A percentile compares a stretch with the other conserved stretches of the same genome.
phyloP scores from a whole-genome alignment of 345 rosid genomes.

The Brassica rapa region DNA sequence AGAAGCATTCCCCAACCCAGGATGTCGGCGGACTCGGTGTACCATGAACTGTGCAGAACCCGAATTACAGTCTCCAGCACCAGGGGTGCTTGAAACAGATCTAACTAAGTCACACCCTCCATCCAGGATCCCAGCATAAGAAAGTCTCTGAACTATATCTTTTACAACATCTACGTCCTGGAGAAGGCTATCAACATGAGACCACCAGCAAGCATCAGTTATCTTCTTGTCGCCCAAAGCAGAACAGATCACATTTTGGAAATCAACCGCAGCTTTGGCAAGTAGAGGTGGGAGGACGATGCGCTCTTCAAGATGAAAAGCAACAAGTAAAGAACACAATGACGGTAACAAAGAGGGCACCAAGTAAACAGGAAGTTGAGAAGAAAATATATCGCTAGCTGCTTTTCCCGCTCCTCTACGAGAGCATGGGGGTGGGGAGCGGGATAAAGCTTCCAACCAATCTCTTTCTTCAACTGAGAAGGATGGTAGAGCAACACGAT shows the following conservation, averaged over 20 bases:
- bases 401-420: constrained; percentile 95
- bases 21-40: constrained; percentile 31
- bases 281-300: constrained; percentile 77
- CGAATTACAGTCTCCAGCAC: constrained; percentile 34
- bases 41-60: constrained; percentile 41
- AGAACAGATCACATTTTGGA: constrained; percentile 62
- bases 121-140: constrained; percentile 55
- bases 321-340: constrained; percentile 66
- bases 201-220: constrained; percentile 63
- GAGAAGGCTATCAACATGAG: constrained; percentile 57
- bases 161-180: constrained; percentile 60
- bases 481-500: constrained; percentile 73
- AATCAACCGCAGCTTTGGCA: constrained; percentile 57
- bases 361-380: constrained; percentile 82
- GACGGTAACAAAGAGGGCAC: constrained; percentile 78
- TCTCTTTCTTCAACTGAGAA: constrained; percentile 87
- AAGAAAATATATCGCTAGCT: constrained; percentile 71
- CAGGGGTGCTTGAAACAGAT: constrained; percentile 48
- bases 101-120: constrained; percentile 50
- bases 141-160: constrained; percentile 63
- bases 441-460: constrained; percentile 93
- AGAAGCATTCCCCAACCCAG: constrained; percentile 43
- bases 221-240: constrained; percentile 57
- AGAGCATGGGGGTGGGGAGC: constrained; percentile 92
- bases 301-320: constrained; percentile 76